Conservation (phyloP, 2,329 filamentous ascomycete species). For the Botryotinia narcissicola region DNA sequence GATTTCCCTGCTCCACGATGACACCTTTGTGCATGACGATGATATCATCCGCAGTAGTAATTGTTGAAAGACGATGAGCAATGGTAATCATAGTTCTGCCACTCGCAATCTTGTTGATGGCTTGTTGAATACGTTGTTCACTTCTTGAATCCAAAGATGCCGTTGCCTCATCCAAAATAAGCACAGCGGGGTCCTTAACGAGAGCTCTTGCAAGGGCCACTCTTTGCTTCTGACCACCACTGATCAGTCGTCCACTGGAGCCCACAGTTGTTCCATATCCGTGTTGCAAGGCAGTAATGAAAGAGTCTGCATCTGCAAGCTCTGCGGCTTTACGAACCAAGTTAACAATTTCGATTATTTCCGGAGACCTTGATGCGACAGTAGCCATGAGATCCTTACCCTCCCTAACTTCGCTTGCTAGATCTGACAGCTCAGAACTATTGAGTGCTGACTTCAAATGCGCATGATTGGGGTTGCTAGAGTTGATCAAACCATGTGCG, state of each 20-base stretch:
- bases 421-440: constrained; percentile 47
- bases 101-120: constrained; percentile 73
- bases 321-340: constrained; percentile 46
- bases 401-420: constrained; percentile 51
- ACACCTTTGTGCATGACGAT: constrained; percentile 72
- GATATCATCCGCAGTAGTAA: constrained; percentile 86
- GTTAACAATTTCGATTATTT: constrained; percentile 38
- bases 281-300: constrained; percentile 13
- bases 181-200: constrained; percentile 54
- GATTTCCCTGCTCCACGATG: constrained; percentile 73
- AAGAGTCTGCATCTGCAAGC: constrained; percentile 44
- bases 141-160: constrained; percentile 76
- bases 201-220: constrained; percentile 66
- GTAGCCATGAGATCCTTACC: constrained; percentile 45
- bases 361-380: constrained; percentile 1
- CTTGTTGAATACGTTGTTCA: constrained; percentile 84
- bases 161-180: constrained; percentile 62
- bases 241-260: constrained; percentile 64
- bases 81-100: constrained; percentile 91
- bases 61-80: constrained; percentile 75
- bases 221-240: constrained; percentile 81
- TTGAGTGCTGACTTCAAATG: constrained; percentile 42
- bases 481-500: constrained; percentile 42
- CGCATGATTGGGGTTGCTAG: constrained; percentile 50
- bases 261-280: constrained; percentile 61